Percentiles rank a stretch among this genome's conserved stretches.
These are phyloP conservation scores for Aspergillus sp. DNA, from an alignment of 2,329 filamentous ascomycete species.

Conservation along the genomic window DNA sequence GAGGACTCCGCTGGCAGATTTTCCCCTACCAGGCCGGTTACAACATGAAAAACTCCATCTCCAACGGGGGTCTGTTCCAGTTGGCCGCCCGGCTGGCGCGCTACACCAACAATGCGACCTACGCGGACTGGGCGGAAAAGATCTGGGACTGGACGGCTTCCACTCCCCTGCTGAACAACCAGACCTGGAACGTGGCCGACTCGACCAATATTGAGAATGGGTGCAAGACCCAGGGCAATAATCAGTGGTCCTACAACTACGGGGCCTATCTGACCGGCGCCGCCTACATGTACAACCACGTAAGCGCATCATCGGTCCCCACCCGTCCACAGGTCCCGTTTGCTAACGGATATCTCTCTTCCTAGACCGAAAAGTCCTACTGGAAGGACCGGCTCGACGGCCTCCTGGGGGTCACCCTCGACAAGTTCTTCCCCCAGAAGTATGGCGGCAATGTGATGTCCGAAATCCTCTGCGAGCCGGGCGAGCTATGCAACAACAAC, in stretches of 20 bases:
- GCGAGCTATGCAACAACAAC: constrained; percentile 63
- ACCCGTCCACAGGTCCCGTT: too few species aligned
- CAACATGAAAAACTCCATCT: constrained; percentile 78
- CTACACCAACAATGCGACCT: constrained; percentile 62
- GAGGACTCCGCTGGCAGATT: constrained; percentile 81
- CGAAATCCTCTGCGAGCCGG: constrained; percentile 66
- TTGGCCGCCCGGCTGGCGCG: constrained; percentile 72
- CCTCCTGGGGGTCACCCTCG: constrained; percentile 50
- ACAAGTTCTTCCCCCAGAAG: constrained; percentile 53
- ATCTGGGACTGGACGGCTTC: constrained; percentile 61
- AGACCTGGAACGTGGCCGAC: constrained; percentile 63
- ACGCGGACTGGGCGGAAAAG: constrained; percentile 61
- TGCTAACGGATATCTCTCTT: not conserved
- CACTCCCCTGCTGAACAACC: constrained; percentile 59
- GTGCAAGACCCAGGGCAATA: constrained; percentile 61
- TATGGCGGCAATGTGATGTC: constrained; percentile 53
- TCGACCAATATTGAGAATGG: constrained; percentile 58
- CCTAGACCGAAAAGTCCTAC: constrained; percentile 38
- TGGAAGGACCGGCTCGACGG: constrained; percentile 60
- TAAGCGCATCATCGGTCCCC: constrained; percentile 31
- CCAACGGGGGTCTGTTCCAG: constrained; percentile 81
- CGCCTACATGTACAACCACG: constrained; percentile 67
- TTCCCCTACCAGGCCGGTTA: constrained; percentile 74
- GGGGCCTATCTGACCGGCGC: constrained; percentile 60
- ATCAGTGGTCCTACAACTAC: constrained; percentile 68